Percentiles rank a stretch among this genome's conserved stretches.
Conservation (phyloP, 768 basidiomycete genomes). For the Lentinula raphanica region DNA sequence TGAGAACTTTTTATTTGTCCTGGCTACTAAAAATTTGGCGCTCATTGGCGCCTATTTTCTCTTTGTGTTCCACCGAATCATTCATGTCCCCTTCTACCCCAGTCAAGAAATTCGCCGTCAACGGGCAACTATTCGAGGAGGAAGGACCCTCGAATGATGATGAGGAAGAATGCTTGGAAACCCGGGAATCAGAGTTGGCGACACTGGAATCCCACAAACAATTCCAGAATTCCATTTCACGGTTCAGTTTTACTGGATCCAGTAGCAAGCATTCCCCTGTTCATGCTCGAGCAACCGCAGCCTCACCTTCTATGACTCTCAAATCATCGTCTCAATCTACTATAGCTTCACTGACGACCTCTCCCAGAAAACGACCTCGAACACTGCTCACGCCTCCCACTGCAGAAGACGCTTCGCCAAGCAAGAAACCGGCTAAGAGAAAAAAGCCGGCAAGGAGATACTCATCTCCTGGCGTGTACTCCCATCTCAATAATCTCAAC, state of each 20-base stretch:
- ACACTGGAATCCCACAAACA: background rate
- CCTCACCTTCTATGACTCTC: background rate
- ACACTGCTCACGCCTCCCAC: background rate
- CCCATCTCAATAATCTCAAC: conserved; percentile 43
- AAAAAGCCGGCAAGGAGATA: conserved; percentile 38
- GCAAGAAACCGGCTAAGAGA: conserved; percentile 12
- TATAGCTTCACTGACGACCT: too few species aligned
- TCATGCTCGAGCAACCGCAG: background rate
- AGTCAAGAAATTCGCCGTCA: too few species aligned
- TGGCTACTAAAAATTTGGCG: too few species aligned
- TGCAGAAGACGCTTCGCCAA: conserved; percentile 1
- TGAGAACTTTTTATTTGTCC: too few species aligned
- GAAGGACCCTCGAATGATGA: background rate
- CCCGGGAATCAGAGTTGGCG: background rate
- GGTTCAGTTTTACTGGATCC: background rate
- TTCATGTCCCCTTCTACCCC: background rate
- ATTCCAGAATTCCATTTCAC: background rate
- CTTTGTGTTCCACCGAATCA: background rate
- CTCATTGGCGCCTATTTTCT: background rate
- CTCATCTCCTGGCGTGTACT: conserved; percentile 46
- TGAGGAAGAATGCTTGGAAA: background rate
- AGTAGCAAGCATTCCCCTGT: background rate
- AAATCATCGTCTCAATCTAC: background rate
- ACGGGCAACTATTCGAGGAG: background rate
- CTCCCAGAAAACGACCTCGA: background rate